Base-by-base conservation (phyloP, 2,329 filamentous ascomycete species). In the Penicillium sp. region DNA sequence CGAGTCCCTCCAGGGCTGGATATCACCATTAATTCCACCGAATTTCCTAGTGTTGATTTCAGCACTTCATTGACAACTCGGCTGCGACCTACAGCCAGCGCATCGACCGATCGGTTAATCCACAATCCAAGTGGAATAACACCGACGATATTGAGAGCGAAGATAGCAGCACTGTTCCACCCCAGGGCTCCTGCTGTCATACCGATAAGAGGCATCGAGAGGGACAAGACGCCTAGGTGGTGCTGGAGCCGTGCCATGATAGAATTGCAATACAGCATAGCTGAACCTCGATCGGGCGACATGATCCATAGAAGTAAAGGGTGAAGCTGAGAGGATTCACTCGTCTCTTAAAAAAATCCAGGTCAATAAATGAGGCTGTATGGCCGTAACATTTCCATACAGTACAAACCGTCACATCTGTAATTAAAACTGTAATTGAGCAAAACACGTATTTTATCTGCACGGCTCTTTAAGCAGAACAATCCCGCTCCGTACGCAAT, bases 41-140 rank as follows among this genome's bases (percentile, higher is more conserved):
- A 85, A 63, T 90, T 90, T 45, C 88, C 88, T 65, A 94, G 91
- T 3, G 85, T 85, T 8, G 88, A 87, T 61, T 94, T 95, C 48
- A 95, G 75, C 32, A 95, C 72, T 43, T 88, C 88, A 51, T 87
- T 88, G 1, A 93, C 69, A 1, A 85, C 86, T 64, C 93, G 87
- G 37, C 87, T 87, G 0, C 41, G 48, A 46, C 51, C 48, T 31
- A 57, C 48, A 1, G 88, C 84, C 54, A 94, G 81, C 66, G 93
- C 87, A 65, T 94, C 87, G 0, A 88, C 93, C 0, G 86, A 84
- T 61, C 84, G 89, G 51, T 83, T 83, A 13, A 94, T 75, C 72
- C 91, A 81, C 12, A 82, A 84, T 2, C 87, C 87, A 19, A 94
- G 74, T 0, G 88, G 88, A 46, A 93, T 82, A 56, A 94, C 90